Evolutionary conservation across 2,329 filamentous ascomycete genomes (phyloP).

Genomic region (Penicillium sp.): DNA sequence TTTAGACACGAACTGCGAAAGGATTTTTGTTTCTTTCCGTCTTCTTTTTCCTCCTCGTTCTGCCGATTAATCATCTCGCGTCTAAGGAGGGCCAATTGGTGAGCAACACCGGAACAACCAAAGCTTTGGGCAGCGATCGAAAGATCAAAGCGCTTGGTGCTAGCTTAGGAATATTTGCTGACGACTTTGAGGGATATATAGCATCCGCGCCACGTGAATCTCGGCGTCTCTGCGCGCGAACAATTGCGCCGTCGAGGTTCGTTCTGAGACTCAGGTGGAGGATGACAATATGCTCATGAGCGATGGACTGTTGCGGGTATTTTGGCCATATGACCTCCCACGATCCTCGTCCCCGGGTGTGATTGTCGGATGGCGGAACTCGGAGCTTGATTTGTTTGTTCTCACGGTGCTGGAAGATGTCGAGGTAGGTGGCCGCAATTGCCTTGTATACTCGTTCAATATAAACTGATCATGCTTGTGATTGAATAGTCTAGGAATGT

Average conservation of each 20-base stretch:
- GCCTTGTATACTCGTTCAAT: background rate
- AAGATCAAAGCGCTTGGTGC: background rate
- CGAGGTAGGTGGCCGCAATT: slow-evolving; percentile 61
- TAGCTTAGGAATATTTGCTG: slow-evolving; percentile 2
- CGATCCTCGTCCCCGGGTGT: slow-evolving; percentile 74
- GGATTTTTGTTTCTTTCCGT: slow-evolving; percentile 80
- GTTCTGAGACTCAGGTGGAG: slow-evolving; percentile 61
- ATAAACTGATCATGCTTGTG: slow-evolving; percentile 5
- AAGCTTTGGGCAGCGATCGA: slow-evolving; percentile 1
- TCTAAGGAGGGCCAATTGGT: slow-evolving; percentile 77
- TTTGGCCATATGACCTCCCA: slow-evolving; percentile 89
- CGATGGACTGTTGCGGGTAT: slow-evolving; percentile 93
- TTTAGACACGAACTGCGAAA: slow-evolving; percentile 79
- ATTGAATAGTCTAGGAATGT: slow-evolving; percentile 67
- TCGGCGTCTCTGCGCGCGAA: slow-evolving; percentile 90
- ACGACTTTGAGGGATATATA: slow-evolving; percentile 38
- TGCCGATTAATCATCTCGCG: slow-evolving; percentile 82
- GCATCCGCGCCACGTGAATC: slow-evolving; percentile 77
- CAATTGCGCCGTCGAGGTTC: slow-evolving; percentile 92
- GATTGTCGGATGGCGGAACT: slow-evolving; percentile 94
- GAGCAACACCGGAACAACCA: slow-evolving; percentile 38
- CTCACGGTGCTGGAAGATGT: slow-evolving; percentile 87
- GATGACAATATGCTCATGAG: slow-evolving; percentile 64
- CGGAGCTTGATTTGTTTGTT: slow-evolving; percentile 83
- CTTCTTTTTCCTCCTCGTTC: slow-evolving; percentile 78